Evolutionary conservation across 331 rosid species (phyloP).

Genomic region (Acacia pycnantha): DNA sequence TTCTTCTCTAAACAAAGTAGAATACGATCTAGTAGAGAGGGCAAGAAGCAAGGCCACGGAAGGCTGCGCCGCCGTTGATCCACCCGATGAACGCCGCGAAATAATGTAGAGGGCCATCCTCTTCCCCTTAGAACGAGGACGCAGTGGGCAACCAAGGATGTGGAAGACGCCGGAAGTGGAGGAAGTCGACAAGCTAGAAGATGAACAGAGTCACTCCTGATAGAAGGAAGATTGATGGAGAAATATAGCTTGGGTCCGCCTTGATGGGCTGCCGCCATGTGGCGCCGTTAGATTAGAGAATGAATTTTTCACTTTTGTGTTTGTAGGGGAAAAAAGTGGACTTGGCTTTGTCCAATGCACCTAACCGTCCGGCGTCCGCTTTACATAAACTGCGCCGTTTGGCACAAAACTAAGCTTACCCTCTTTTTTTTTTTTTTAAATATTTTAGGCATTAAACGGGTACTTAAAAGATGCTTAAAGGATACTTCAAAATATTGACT

Average conservation of each 20-base stretch:
- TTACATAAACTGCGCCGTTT: no score
- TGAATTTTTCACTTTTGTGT: background rate
- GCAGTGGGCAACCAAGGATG: background rate
- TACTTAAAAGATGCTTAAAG: no score
- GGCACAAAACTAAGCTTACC: no score
- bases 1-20: conserved; percentile 82
- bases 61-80: conserved; percentile 33
- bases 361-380: no score
- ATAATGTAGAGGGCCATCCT: conserved; percentile 57
- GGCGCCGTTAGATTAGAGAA: background rate
- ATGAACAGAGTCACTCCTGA: background rate
- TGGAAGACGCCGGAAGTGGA: background rate
- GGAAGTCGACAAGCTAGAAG: background rate
- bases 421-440: no score
- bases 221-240: background rate
- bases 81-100: conserved; percentile 58
- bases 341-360: no score
- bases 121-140: background rate
- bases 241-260: background rate
- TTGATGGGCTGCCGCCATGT: conserved; percentile 3
- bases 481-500: no score
- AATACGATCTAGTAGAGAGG: conserved; percentile 50
- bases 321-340: background rate
- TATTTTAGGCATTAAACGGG: no score
- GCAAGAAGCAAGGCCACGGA: conserved; percentile 43